phyloP scores from a whole-genome alignment of 2,329 filamentous ascomycete species.

The Exutisphaerella laricina region DNA sequence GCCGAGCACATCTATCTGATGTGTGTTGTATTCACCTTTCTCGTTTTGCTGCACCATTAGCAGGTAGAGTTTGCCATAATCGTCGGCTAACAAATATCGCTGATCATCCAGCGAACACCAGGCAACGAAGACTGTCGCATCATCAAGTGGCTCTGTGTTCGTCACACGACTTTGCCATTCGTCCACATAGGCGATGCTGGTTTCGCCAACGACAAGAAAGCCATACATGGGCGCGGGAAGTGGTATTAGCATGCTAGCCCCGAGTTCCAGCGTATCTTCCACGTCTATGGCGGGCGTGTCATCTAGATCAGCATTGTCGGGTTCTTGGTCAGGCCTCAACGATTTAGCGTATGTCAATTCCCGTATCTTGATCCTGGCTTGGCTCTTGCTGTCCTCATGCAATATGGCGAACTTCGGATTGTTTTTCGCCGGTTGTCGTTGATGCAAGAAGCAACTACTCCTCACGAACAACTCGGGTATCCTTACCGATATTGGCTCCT shows the following conservation, averaged over 20 bases:
- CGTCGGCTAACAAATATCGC: slow-evolving; percentile 82
- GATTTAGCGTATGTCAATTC: slow-evolving; percentile 50
- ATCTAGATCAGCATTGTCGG: slow-evolving; percentile 47
- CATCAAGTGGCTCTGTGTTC: slow-evolving; percentile 59
- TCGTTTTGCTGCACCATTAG: slow-evolving; percentile 66
- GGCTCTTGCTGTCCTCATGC: slow-evolving; percentile 57
- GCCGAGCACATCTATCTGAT: slow-evolving; percentile 64
- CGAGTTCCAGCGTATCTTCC: slow-evolving; percentile 50
- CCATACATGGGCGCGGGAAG: slow-evolving; percentile 52
- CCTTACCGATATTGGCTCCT: slow-evolving; percentile 55
- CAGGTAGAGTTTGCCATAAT: slow-evolving; percentile 82
- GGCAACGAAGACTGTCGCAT: slow-evolving; percentile 81
- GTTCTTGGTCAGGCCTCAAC: slow-evolving; percentile 40
- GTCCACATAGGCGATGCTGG: slow-evolving; percentile 77
- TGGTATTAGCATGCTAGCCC: slow-evolving; percentile 57
- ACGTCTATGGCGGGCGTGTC: slow-evolving; percentile 48
- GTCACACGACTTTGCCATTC: slow-evolving; percentile 61
- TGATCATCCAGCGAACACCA: slow-evolving; percentile 82
- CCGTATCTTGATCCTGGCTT: slow-evolving; percentile 50
- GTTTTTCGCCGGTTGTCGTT: slow-evolving; percentile 39
- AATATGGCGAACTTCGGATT: slow-evolving; percentile 60
- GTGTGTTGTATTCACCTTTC: slow-evolving; percentile 62
- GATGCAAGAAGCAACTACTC: slow-evolving; percentile 60
- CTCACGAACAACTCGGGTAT: slow-evolving; percentile 63
- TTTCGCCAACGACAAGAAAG: slow-evolving; percentile 49